Evolutionary conservation across 176 grass and related monocot species (phyloP).

Genomic region (Paspalum vaginatum): DNA sequence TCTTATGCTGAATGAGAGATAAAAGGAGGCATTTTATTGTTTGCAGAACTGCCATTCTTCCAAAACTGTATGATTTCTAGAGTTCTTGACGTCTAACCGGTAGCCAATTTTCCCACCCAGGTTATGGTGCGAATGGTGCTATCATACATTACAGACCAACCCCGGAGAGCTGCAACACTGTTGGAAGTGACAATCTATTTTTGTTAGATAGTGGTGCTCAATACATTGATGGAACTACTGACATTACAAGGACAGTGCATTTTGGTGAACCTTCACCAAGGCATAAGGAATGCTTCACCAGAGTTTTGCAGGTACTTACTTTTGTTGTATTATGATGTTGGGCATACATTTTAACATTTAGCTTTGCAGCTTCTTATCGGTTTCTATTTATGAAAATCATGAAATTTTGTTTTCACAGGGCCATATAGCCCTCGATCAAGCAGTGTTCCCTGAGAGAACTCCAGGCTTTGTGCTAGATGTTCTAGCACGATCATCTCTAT

Average conservation of each 20-base stretch:
- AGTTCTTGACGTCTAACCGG: constrained; percentile 2
- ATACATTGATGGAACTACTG: constrained; percentile 95
- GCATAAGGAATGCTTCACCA: constrained; percentile 95
- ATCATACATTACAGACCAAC: constrained; percentile 92
- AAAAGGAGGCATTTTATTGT: neutral
- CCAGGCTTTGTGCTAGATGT: constrained; percentile 96
- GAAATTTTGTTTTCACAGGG: constrained; percentile 56
- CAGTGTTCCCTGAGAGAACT: constrained; percentile 86
- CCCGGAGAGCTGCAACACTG: constrained; percentile 68
- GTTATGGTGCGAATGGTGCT: constrained; percentile 97
- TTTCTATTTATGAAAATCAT: neutral
- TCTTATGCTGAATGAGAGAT: neutral
- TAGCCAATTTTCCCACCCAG: constrained; percentile 46
- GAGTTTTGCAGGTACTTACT: constrained; percentile 81
- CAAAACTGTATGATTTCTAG: neutral
- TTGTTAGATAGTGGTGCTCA: constrained; percentile 99
- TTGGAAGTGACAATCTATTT: constrained; percentile 78
- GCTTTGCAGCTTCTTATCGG: neutral
- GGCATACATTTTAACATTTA: constrained; percentile 9
- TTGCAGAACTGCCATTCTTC: neutral
- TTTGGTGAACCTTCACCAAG: constrained; percentile 80
- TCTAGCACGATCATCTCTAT: constrained; percentile 87
- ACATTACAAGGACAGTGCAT: constrained; percentile 97
- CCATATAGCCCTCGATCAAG: constrained; percentile 95
- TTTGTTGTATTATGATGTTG: constrained; percentile 15